Percentiles rank a stretch among this genome's conserved stretches.
Conservation (phyloP, 108 stramenopile species). For the Discostella pseudostelligera region DNA sequence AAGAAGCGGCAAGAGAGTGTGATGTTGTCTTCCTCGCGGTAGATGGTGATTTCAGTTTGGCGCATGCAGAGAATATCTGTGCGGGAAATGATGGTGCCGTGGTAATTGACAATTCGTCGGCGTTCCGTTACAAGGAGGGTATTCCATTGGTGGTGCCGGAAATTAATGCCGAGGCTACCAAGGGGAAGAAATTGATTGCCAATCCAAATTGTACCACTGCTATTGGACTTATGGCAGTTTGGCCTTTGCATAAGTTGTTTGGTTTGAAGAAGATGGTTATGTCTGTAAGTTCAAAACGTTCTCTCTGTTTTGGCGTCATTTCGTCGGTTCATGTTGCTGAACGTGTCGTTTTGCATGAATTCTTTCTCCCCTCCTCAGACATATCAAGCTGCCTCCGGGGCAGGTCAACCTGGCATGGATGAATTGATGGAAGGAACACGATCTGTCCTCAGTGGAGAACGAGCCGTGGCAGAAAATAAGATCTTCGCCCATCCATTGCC, state of each 20-base stretch:
- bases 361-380: conserved; percentile 43
- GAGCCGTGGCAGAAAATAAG: conserved; percentile 64
- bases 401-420: conserved; percentile 95
- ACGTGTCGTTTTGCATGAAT: background rate
- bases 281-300: conserved; percentile 42
- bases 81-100: conserved; percentile 73
- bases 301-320: background rate
- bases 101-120: conserved; percentile 90
- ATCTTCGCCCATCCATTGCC: conserved; percentile 96
- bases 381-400: conserved; percentile 92
- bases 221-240: conserved; percentile 96
- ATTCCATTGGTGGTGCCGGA: conserved; percentile 96
- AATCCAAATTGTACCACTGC: conserved; percentile 99
- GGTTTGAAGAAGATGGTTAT: conserved; percentile 90
- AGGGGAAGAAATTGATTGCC: conserved; percentile 94
- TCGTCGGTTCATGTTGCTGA: background rate
- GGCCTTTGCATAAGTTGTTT: conserved; percentile 91
- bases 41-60: conserved; percentile 82
- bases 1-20: conserved; percentile 68
- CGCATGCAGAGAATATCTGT: conserved; percentile 74
- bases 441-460: conserved; percentile 69
- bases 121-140: conserved; percentile 89
- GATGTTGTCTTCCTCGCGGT: conserved; percentile 93
- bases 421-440: conserved; percentile 88
- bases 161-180: conserved; percentile 90